A percentile compares a stretch with the other conserved stretches of the same genome.
Conservation (phyloP, 106 monocot genomes). For the Dactylorhiza incarnata region DNA sequence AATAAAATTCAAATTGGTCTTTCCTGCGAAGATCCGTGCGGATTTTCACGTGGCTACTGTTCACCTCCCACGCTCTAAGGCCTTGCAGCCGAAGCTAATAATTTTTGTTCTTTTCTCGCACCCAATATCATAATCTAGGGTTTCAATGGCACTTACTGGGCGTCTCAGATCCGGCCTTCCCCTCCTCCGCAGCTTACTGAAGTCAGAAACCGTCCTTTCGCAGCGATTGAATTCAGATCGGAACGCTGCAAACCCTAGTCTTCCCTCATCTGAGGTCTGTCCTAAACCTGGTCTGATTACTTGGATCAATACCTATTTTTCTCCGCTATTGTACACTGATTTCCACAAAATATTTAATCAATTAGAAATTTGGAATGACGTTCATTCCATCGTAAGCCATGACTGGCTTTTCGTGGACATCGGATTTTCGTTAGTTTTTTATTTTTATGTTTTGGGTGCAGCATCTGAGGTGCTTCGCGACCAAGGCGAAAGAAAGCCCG, state of each 20-base stretch:
- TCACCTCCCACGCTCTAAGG: no score
- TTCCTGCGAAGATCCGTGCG: no score
- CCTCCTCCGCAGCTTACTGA: conserved; percentile 18
- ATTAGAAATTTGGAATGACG: not conserved
- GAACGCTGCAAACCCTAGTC: conserved; percentile 8
- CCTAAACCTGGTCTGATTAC: not conserved
- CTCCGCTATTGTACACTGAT: not conserved
- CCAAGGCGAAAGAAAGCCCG: conserved; percentile 20
- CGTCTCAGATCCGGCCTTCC: conserved; percentile 29
- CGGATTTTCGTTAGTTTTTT: not conserved
- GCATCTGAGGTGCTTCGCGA: conserved; percentile 33
- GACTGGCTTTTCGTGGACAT: not conserved
- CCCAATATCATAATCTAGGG: not conserved
- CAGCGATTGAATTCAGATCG: conserved; percentile 1
- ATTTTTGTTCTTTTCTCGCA: no score
- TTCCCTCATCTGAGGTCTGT: conserved; percentile 8
- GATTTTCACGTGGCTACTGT: no score
- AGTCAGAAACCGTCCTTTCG: conserved; percentile 11
- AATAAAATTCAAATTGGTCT: no score
- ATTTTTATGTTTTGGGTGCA: conserved; percentile 4
- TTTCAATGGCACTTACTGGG: conserved; percentile 7
- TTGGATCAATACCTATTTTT: not conserved
- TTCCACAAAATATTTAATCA: not conserved
- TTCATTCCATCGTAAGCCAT: not conserved
- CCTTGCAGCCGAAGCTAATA: no score